phyloP scores from a whole-genome alignment of 352 stramenopile species.

The Phytophthora citricola region DNA sequence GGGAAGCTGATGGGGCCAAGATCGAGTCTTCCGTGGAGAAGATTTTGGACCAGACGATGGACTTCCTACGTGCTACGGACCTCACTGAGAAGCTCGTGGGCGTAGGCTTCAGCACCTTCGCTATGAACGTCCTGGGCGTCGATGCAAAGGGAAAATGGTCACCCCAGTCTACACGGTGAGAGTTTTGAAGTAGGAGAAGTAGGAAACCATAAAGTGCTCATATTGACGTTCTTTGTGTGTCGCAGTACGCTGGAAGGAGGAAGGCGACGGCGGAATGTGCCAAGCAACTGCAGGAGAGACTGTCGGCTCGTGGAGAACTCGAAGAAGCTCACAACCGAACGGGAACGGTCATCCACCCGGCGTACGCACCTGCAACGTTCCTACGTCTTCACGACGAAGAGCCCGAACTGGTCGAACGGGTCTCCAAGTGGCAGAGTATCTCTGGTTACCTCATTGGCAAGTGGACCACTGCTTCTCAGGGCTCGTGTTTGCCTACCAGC shows the following conservation, averaged over 20 bases:
- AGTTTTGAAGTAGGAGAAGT: background rate
- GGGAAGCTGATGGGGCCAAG: slow-evolving; percentile 58
- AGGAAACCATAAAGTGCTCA: background rate
- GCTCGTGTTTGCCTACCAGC: slow-evolving; percentile 80
- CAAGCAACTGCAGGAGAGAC: slow-evolving; percentile 52
- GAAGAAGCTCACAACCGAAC: slow-evolving; percentile 77
- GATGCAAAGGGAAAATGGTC: slow-evolving; percentile 64
- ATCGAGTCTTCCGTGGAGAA: slow-evolving; percentile 61
- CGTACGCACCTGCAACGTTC: slow-evolving; percentile 92
- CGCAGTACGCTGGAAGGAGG: slow-evolving; percentile 70
- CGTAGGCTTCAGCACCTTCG: slow-evolving; percentile 94
- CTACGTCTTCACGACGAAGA: slow-evolving; percentile 80
- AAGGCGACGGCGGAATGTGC: slow-evolving; percentile 56
- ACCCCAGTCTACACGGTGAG: slow-evolving; percentile 84
- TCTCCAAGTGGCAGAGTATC: slow-evolving; percentile 91
- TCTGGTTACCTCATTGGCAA: slow-evolving; percentile 88
- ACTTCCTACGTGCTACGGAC: slow-evolving; percentile 54
- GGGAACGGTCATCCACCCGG: slow-evolving; percentile 84
- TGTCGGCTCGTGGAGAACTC: slow-evolving; percentile 45
- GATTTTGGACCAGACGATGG: slow-evolving; percentile 52
- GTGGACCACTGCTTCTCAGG: slow-evolving; percentile 68
- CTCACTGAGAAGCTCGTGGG: slow-evolving; percentile 60
- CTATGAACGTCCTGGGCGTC: slow-evolving; percentile 94
- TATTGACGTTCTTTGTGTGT: slow-evolving; percentile 5
- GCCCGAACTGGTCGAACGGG: slow-evolving; percentile 41